phyloP scores from a whole-genome alignment of 2,329 filamentous ascomycete species.

The Biscogniauxia sp. region DNA sequence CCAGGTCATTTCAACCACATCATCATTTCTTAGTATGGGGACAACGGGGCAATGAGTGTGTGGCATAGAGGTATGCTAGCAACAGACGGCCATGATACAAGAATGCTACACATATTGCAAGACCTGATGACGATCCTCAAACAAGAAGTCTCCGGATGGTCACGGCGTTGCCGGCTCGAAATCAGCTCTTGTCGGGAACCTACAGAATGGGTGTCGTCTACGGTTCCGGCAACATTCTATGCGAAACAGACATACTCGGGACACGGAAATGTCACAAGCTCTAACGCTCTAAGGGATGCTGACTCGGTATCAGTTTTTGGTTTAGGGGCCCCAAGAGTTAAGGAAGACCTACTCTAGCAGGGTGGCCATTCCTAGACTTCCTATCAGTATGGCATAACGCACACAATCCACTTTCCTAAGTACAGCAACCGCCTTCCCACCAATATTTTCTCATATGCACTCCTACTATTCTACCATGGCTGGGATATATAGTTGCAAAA shows the following conservation, averaged over 20 bases:
- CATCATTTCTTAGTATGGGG: slow-evolving; percentile 55
- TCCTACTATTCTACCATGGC: not conserved
- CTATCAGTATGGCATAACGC: not conserved
- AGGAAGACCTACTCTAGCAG: not conserved
- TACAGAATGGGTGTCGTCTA: not conserved
- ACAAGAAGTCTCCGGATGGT: not conserved
- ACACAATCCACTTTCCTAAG: not conserved
- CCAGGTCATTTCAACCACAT: slow-evolving; percentile 82
- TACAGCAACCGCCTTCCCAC: too few species aligned
- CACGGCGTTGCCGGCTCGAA: not conserved
- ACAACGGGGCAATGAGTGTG: not conserved
- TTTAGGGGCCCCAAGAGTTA: not conserved
- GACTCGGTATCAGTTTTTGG: not conserved
- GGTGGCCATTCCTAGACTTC: not conserved
- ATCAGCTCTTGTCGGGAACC: not conserved
- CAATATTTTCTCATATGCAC: not conserved
- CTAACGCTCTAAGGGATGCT: not conserved
- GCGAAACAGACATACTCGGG: slow-evolving; percentile 12
- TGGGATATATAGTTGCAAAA: not conserved
- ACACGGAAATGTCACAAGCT: slow-evolving; percentile 8
- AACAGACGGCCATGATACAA: not conserved
- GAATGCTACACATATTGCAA: not conserved
- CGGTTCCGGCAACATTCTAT: slow-evolving; percentile 5
- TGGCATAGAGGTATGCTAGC: slow-evolving; percentile 11
- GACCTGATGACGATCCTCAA: not conserved